Evolutionary conservation across 2,329 filamentous ascomycete species (phyloP), one percentile per base, ranked within the genome.

Genomic region (Hypoxylon sp.): DNA sequence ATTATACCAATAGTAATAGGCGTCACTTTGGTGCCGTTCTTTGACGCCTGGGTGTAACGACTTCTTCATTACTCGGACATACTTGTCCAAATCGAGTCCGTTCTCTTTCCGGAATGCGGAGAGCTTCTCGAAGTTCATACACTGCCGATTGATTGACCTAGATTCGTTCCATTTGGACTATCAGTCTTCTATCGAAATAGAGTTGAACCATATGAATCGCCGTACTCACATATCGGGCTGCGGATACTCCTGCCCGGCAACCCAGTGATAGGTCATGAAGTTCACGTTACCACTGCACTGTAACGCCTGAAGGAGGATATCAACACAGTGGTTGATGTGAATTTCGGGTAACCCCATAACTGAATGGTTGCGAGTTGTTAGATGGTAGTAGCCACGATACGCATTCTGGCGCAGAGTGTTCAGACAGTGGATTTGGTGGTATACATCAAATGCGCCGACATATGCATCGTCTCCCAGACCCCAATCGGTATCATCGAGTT

Each of bases 261-360:
- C 51, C 70, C 70, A 73, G 23, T 68, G 62, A 25, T 69, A 61
- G 1, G 70, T 73, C 35, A 72, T 67, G 30, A 71, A 56, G 26
- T 69, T 68, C 5, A 69, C 56, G 32, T 70, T 69, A 2, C 67
- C 67, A 27, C 64, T 64, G 38, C 69, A 73, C 52, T 67, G 66
- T 8, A 71, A 43, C 30, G 65, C 64, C 51, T 71, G 67, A 7
- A 71, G 37, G 2, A 73, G 49, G 16, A 72, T 68, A 19, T 71
- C 68, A 17, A 67, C 64, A 42, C 70, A 73, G 29, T 73, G 70
- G 31, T 67, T 66, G 4, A 71, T 53, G 46, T 73, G 70, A n/a
- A 61, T 54, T 50, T 56, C 60, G 4, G 44, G 58, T 21, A 56
- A 36, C 17, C 50, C 40, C 35, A 26, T 46, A 7, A 47, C 40